Base-by-base conservation (phyloP, 1,284 basidiomycete species). In the Pseudomicrostroma phylloplanum region DNA sequence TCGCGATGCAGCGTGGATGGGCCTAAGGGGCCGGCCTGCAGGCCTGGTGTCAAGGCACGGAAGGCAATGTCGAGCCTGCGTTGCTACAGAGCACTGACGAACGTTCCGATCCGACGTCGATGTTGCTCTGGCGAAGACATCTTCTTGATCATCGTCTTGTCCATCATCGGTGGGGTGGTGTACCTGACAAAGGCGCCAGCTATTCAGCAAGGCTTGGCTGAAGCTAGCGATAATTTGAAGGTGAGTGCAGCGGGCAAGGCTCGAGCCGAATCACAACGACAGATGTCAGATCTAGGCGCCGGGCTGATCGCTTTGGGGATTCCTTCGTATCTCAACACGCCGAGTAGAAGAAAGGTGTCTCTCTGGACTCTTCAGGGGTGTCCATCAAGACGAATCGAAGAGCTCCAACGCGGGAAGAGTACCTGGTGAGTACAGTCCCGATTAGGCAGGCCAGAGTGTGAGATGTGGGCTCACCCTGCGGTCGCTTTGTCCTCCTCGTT, bases 321-420 rank as follows among this genome's bases (percentile, higher is more conserved):
- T 9, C 30, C 9, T 36, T 3, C 30, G 3, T 3, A 36, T 36
- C 30, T 9, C 4, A 36, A 4, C 4, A 13, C 43, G 17, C 43
- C 43, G n/a, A 17, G 26, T 19, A 54, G 51, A 21, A 54, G 26
- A 54, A 54, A 19, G 51, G 51, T 13, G 26, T 54, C 25, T 26
- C 21, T 23, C 13, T 54, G 21, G 21, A 54, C 21, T 15, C 13
- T 2, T 19, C 17, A 13, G 51, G 51, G 21, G 21, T 54, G 13
- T 17, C 51, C 7, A 25, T 54, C 51, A 54, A 54, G 51, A 54
- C 51, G 51, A 26, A 54, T 25, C 51, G 51, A 19, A 17, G 51
- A 13, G 51, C 51, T 15, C 51, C 51, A 2, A 54, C 51, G 21
- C 15, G 51, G 21, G 51, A 54, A 21, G 51, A 54, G 26, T 54